Base-by-base conservation (phyloP, 2,329 filamentous ascomycete genomes). In the Pseudovirgaria hyperparasitica region DNA sequence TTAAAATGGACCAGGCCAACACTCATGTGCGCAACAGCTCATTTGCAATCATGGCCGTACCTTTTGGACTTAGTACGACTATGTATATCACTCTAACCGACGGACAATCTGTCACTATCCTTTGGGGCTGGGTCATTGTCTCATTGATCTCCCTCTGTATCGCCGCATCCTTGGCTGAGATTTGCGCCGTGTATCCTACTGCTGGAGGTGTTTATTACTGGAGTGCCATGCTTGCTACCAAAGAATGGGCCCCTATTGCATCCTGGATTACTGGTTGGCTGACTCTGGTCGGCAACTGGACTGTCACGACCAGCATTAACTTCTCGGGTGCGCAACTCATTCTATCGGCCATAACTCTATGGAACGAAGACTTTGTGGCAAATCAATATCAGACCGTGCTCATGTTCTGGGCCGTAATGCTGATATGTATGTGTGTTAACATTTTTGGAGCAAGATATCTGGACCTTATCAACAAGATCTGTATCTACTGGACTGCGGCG, bases 1-100 rank as follows among this genome's bases (percentile, higher is more conserved):
- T 15, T 21, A 23, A 23, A 13, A 14, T 19, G 23, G 22, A 25
- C 16, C 16, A 18, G 17, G 5, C 11, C 8, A 6, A 8, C 14
- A 23, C 14, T 13, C 22, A n/a, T n/a, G 14, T 23, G 8, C 22
- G 14, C 10, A 23, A 23, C 36, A 62, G 58, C 36, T 78, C 73
- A 23, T 82, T 82, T 45, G 76, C 76, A 27, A 81, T 82, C 49
- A 81, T 82, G 73, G 76, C 76, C 8, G 73, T 74, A 8, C 73
- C 73, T 1, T 78, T 74, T 38, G 76, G 76, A 19, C 59, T 80
- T 19, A 70, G 63, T 16, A 80, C 76, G 10, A 81, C 76, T 2
- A 59, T 82, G 35, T 73, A 70, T 52, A 76, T 79, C 45, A 72
- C 71, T 13, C 60, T 82, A 16, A 67, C 67, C 11, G 73, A 81